A percentile compares a stretch with the other conserved stretches of the same genome.
Conservation (phyloP, 306 rosid genomes). For the Fagus sylvatica region DNA sequence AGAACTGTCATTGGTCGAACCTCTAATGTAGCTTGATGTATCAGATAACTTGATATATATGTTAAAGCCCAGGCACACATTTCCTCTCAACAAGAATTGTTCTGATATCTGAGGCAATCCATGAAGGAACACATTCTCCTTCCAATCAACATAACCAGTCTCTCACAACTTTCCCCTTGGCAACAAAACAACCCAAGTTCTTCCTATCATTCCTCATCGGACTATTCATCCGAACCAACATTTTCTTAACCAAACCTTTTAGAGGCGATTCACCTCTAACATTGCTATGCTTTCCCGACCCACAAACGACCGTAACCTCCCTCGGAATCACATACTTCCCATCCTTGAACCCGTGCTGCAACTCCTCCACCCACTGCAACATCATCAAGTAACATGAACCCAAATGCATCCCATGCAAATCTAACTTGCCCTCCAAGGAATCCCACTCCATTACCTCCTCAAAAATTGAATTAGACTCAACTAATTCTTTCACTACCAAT, state of each 20-base stretch:
- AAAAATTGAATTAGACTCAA: conserved; percentile 39
- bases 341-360: conserved; percentile 37
- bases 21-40: no score
- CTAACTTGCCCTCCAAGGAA: conserved; percentile 66
- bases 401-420: conserved; percentile 77
- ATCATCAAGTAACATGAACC: conserved; percentile 63
- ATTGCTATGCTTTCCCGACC: conserved; percentile 78
- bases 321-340: conserved; percentile 35
- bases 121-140: neutral
- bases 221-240: conserved; percentile 56
- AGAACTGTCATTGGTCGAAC: no score
- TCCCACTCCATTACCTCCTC: conserved; percentile 70
- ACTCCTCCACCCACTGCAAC: conserved; percentile 74
- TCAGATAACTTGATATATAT: no score
- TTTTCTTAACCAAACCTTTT: conserved; percentile 60
- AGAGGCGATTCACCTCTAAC: conserved; percentile 69
- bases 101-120: neutral
- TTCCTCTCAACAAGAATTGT: neutral
- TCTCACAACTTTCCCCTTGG: conserved; percentile 66
- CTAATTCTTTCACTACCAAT: conserved; percentile 59
- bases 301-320: conserved; percentile 59
- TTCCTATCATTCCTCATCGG: conserved; percentile 67
- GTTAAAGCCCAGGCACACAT: no score
- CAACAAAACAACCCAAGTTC: conserved; percentile 71
- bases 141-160: conserved; percentile 50